A percentile compares a stretch with the other conserved stretches of the same genome.
phyloP scores from a whole-genome alignment of 352 stramenopile genomes.

The Phytophthora rubi region DNA sequence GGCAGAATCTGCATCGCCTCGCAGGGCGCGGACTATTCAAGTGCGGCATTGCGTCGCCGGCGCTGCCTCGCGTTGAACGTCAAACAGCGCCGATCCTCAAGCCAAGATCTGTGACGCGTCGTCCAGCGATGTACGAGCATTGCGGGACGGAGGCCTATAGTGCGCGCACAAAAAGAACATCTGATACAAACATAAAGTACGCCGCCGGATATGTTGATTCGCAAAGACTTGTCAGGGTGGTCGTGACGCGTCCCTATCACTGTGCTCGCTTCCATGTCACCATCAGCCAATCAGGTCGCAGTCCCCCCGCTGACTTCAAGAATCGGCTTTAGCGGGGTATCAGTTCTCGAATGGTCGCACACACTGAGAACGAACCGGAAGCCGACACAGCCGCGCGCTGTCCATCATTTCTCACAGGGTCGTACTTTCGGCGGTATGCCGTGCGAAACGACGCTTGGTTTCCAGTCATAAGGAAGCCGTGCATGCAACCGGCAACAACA shows the following conservation, averaged over 20 bases:
- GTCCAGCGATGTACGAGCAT: not conserved
- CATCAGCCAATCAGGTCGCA: constrained; percentile 37
- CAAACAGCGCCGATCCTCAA: constrained; percentile 26
- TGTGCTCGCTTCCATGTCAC: constrained; percentile 13
- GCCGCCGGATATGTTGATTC: not conserved
- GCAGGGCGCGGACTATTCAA: constrained; percentile 8
- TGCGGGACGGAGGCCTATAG: not conserved
- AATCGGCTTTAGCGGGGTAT: constrained; percentile 24
- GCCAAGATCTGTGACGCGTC: constrained; percentile 2
- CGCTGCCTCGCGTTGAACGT: constrained; percentile 9
- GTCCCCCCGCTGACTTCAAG: constrained; percentile 13
- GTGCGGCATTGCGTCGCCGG: constrained; percentile 15
- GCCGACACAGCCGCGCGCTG: not conserved
- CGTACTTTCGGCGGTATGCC: constrained; percentile 21
- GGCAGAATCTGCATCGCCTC: not conserved
- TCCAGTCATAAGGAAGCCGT: not conserved
- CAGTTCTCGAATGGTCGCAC: not conserved
- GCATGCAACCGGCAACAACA: not conserved
- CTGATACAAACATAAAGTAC: not conserved
- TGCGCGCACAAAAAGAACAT: not conserved
- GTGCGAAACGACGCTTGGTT: constrained; percentile 6
- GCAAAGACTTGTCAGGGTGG: not conserved
- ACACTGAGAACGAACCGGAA: not conserved
- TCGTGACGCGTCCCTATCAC: constrained; percentile 43
- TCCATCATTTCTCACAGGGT: constrained; percentile 5